Base-by-base conservation (phyloP, 805 yeast genomes). In the Monosporozyma servazzii region DNA sequence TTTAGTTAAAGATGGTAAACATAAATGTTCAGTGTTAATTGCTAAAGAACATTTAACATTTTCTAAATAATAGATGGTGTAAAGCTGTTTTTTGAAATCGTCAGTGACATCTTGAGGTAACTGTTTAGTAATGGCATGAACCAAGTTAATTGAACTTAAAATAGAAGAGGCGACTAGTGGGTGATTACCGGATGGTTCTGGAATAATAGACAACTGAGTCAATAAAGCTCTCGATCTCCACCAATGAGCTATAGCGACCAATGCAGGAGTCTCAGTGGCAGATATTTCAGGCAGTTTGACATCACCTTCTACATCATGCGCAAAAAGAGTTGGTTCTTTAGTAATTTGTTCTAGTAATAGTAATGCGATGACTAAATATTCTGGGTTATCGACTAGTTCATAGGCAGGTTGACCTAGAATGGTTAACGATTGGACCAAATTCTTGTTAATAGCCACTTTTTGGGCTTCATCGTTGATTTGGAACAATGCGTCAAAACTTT, bases 171-270 rank as follows among this genome's bases (percentile, higher is more conserved):
- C 65, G 15, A 72, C 61, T 1, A 69, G 59, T 21, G 71, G 67
- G 45, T 67, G 72, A 30, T 66, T 67, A 40, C 82, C 78, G 0
- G 84, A 75, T 27, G 79, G 76, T 58, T 86, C 91, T 2, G 81
- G 75, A 43, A 81, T 71, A n/a, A 85, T 63, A 0, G 88, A 79
- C 51, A 77, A 70, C 52, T 84, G 90, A 0, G 78, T 75, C 58
- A 82, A 81, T 36, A 85, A 62, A 3, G 82, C 79, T 66, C 95
- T 75, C 6, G 84, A 70, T 63, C 87, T 75, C 93, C 93, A 86
- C 91, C 93, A 86, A 44, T 71, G 71, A 2, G 76, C 68, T 3
- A 82, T 71, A 0, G 83, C 85, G 5, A 59, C 52, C 1, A 75
- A 54, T 4, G 75, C 65, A 37, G 71, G 67, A 2, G 62, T 56